Conservation (phyloP, 192 early-diverging fungal species). For the Bifiguratus adelaidae region DNA sequence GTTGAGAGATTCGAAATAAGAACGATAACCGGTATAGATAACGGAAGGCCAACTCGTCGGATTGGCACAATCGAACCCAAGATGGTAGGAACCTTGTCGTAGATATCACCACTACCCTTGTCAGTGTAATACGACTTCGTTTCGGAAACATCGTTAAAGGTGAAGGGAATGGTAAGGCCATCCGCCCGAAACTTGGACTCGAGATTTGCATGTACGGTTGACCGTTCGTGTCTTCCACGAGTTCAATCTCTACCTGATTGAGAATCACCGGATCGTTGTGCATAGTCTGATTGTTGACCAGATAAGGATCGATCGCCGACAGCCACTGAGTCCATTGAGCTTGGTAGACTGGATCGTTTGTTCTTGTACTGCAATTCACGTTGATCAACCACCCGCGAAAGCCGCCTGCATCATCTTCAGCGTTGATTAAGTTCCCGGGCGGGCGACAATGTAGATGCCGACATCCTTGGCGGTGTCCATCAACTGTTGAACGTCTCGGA, state of each 20-base stretch:
- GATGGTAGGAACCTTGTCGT: too few species aligned
- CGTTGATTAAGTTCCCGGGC: constrained; percentile 8
- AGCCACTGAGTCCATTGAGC: constrained; percentile 5
- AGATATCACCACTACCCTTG: too few species aligned
- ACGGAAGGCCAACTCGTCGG: constrained; percentile 1
- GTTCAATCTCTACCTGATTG: too few species aligned
- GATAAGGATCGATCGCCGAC: constrained; percentile 2
- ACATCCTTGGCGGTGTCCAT: constrained; percentile 8
- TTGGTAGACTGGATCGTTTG: not conserved
- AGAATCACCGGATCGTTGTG: constrained; percentile 1
- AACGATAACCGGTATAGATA: too few species aligned
- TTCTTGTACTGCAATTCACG: not conserved
- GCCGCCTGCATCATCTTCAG: constrained; percentile 1
- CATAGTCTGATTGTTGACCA: not conserved
- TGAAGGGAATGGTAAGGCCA: too few species aligned
- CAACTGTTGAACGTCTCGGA: constrained; percentile 10
- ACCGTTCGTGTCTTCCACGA: too few species aligned
- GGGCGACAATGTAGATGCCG: constrained; percentile 14
- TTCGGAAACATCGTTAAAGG: too few species aligned
- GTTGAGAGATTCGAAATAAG: too few species aligned
- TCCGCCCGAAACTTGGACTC: too few species aligned
- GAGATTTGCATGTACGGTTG: too few species aligned
- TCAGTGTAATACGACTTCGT: too few species aligned
- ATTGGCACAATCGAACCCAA: too few species aligned
- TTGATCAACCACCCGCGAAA: constrained; percentile 4